Evolutionary conservation across 2,329 filamentous ascomycete genomes (phyloP).

Genomic region (Helicocarpus griseus): DNA sequence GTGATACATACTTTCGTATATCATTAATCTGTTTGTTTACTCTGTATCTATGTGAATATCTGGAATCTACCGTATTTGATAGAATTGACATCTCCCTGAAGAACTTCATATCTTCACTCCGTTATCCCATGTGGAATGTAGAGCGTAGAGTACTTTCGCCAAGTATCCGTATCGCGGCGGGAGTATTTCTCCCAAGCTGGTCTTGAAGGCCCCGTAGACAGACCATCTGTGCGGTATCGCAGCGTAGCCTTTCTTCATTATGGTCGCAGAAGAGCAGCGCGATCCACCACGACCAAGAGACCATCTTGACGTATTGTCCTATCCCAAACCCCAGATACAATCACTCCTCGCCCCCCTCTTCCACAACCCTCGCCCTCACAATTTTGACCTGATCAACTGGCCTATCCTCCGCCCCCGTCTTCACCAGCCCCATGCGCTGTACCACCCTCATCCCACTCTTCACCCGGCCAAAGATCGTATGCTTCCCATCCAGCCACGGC

Average conservation of each 20-base stretch:
- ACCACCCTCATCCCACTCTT: constrained; percentile 75
- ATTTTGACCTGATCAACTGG: constrained; percentile 79
- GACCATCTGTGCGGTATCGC: too few species aligned
- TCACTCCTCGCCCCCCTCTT: constrained; percentile 43
- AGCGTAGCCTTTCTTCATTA: not conserved
- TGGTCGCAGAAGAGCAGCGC: not conserved
- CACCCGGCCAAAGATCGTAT: constrained; percentile 91
- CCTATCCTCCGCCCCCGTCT: constrained; percentile 69
- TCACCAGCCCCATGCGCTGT: constrained; percentile 77
- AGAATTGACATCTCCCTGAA: not conserved
- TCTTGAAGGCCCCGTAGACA: too few species aligned
- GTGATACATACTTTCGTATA: constrained; percentile 50
- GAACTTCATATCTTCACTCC: too few species aligned
- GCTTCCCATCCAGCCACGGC: constrained; percentile 93
- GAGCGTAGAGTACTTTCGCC: too few species aligned
- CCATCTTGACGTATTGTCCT: not conserved
- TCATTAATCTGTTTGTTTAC: not conserved
- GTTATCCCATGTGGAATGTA: too few species aligned
- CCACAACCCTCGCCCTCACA: constrained; percentile 59
- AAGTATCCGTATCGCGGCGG: too few species aligned
- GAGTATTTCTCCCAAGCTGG: too few species aligned
- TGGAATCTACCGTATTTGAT: not conserved
- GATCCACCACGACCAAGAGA: constrained; percentile 1
- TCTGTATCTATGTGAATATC: not conserved
- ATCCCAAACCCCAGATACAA: not conserved